These are phyloP conservation scores for Sarcomyxa edulis DNA, from an alignment of 768 basidiomycete genomes.

Conservation along the genomic window DNA sequence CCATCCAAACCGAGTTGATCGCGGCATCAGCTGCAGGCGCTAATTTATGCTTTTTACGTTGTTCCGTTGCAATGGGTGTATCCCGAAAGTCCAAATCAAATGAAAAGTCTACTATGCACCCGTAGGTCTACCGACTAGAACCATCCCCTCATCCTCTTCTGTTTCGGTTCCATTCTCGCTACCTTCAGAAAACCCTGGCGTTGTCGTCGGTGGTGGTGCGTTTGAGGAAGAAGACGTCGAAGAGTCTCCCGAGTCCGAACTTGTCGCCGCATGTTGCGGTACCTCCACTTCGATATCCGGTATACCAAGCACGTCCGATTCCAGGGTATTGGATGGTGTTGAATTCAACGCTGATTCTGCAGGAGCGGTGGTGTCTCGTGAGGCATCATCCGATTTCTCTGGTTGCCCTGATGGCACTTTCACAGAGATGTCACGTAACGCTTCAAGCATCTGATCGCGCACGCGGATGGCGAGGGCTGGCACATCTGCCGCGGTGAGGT, in stretches of 20 bases:
- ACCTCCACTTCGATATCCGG: slow-evolving; percentile 2
- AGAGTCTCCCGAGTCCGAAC: slow-evolving; percentile 24
- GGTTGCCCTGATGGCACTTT: slow-evolving; percentile 28
- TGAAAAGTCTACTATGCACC: too few species aligned
- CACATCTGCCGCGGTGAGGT: slow-evolving; percentile 68
- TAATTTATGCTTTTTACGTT: too few species aligned
- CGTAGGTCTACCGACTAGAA: slow-evolving; percentile 69
- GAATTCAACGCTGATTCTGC: background rate
- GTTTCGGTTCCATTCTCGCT: slow-evolving; percentile 71
- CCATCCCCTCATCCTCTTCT: slow-evolving; percentile 83
- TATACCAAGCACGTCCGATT: slow-evolving; percentile 1
- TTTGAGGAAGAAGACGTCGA: slow-evolving; percentile 23
- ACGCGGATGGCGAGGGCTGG: slow-evolving; percentile 59
- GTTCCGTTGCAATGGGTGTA: too few species aligned
- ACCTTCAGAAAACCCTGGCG: slow-evolving; percentile 32
- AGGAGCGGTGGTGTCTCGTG: slow-evolving; percentile 8
- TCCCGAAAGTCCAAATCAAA: too few species aligned
- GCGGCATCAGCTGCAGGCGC: too few species aligned
- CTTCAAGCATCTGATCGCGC: slow-evolving; percentile 72
- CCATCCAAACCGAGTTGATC: too few species aligned
- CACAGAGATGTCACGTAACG: slow-evolving; percentile 73
- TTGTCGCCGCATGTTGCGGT: background rate
- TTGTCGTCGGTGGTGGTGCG: slow-evolving; percentile 19
- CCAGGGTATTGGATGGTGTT: background rate
- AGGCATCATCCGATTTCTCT: slow-evolving; percentile 4